Conservation (phyloP, 2,329 filamentous ascomycete genomes). For the Apiospora rasikravindrae region DNA sequence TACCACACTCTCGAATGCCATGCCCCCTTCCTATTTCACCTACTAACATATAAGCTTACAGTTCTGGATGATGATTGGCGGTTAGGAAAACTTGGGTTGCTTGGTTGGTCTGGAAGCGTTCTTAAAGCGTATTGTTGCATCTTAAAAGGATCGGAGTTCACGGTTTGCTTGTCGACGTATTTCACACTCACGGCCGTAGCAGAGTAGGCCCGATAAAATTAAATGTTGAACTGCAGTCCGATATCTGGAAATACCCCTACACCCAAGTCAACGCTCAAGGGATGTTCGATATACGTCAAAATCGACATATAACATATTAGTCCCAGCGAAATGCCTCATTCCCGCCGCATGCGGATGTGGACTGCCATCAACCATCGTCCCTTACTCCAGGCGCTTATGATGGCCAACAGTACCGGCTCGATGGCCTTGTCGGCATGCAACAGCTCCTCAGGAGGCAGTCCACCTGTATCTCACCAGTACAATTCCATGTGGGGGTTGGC, state of each 20-base stretch:
- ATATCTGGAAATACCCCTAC: too few species aligned
- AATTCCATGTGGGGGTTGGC: background rate
- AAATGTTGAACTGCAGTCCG: too few species aligned
- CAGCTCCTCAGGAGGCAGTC: background rate
- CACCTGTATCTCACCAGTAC: background rate
- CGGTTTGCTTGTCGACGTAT: background rate
- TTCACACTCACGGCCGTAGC: background rate
- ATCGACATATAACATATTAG: background rate
- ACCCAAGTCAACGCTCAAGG: too few species aligned
- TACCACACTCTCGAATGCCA: conserved; percentile 21
- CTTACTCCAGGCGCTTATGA: background rate
- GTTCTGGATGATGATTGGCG: conserved; percentile 39
- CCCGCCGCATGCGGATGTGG: background rate
- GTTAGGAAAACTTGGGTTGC: conserved; percentile 28
- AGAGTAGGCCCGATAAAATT: background rate
- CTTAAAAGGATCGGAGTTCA: conserved; percentile 14
- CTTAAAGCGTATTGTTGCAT: background rate
- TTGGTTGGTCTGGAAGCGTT: background rate
- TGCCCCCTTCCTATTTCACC: too few species aligned
- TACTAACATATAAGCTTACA: too few species aligned
- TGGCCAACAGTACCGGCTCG: background rate
- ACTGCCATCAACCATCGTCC: too few species aligned
- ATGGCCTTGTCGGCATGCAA: background rate
- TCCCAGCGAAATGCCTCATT: background rate
- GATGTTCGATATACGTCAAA: too few species aligned